phyloP scores from a whole-genome alignment of 495 filamentous ascomycete species.

The Oleoguttula mirabilis region DNA sequence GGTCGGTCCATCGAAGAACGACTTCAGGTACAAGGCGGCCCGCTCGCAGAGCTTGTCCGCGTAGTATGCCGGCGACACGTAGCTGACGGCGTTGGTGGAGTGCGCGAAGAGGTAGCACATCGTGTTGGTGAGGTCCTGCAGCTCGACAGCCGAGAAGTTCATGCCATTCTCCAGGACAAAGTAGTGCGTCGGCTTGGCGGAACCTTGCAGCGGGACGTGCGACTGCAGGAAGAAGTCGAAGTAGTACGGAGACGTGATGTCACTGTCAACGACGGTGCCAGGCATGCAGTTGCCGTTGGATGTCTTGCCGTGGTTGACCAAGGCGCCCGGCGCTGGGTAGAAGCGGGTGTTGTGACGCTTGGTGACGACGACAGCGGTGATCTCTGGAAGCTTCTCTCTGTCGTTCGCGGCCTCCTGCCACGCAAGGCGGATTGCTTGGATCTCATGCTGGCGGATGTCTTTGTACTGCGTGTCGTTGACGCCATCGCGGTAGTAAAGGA shows the following conservation, averaged over 20 bases:
- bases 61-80: conserved; percentile 28
- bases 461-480: conserved; percentile 75
- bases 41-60: conserved; percentile 27
- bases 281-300: conserved; percentile 41
- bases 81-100: conserved; percentile 24
- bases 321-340: conserved; percentile 43
- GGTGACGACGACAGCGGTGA: conserved; percentile 53
- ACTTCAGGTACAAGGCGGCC: neutral
- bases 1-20: too few species aligned
- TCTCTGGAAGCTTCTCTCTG: too few species aligned
- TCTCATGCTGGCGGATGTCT: neutral
- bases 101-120: conserved; percentile 27
- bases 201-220: conserved; percentile 38
- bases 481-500: conserved; percentile 81
- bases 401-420: too few species aligned
- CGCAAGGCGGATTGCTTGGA: neutral
- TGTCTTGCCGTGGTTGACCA: too few species aligned
- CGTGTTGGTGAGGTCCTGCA: conserved; percentile 28
- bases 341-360: conserved; percentile 88
- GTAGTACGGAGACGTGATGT: conserved; percentile 54
- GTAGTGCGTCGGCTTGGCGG: conserved; percentile 27
- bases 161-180: conserved; percentile 27
- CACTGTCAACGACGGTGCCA: conserved; percentile 77
- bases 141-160: neutral
- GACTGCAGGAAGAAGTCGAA: conserved; percentile 87